Conservation (phyloP, 2,329 filamentous ascomycete species). For the Beauveria bassiana region DNA sequence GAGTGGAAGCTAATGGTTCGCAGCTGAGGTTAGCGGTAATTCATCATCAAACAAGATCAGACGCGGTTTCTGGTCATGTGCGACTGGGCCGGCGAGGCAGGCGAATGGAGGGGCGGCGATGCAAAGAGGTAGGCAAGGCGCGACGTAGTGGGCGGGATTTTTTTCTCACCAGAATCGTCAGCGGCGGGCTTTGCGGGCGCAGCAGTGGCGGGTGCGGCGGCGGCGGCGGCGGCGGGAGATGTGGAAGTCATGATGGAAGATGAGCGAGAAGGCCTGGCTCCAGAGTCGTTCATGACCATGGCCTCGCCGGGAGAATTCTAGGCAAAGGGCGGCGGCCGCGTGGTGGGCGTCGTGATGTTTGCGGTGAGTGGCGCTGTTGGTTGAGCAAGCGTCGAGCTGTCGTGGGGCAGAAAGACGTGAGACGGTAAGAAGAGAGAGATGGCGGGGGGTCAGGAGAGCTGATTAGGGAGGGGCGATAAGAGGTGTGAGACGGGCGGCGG, state of each 20-base stretch:
- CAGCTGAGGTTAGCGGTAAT: not conserved
- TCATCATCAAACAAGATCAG: not conserved
- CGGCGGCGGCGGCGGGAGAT: conserved; percentile 19
- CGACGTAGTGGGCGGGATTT: conserved; percentile 1
- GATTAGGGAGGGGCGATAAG: conserved; percentile 14
- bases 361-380: conserved; percentile 3
- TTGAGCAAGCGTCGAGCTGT: conserved; percentile 7
- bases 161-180: conserved; percentile 34
- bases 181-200: conserved; percentile 16
- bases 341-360: not conserved
- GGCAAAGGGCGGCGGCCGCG: not conserved
- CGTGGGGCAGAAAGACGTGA: conserved; percentile 6
- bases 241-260: conserved; percentile 30
- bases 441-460: conserved; percentile 7
- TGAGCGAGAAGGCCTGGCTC: conserved; percentile 28
- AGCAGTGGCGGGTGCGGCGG: conserved; percentile 14
- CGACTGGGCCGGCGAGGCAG: not conserved
- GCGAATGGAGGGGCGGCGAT: not conserved
- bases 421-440: not conserved
- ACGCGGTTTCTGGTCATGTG: no score
- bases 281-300: conserved; percentile 35
- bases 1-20: conserved; percentile 35
- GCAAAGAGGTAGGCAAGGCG: not conserved
- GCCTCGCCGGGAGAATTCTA: conserved; percentile 14
- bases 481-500: not conserved